Percentiles rank a stretch among this genome's conserved stretches.
Conservation (phyloP, 176 grass and related monocot species). For the Hsuehochloa calcarea region DNA sequence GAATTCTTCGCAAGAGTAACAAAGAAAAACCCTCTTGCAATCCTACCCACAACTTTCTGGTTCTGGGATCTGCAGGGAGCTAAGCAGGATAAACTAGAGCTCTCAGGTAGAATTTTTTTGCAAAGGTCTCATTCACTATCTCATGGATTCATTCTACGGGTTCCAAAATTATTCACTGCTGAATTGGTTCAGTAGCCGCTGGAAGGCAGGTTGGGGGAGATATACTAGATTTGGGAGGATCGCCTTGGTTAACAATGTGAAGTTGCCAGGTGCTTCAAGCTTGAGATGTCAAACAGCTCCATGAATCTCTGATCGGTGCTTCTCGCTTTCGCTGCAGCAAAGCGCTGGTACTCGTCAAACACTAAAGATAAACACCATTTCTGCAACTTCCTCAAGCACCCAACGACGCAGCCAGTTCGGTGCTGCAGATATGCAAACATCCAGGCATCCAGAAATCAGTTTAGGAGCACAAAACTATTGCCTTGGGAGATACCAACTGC, state of each 20-base stretch:
- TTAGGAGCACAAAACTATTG: not conserved
- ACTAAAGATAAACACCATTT: conserved; percentile 70
- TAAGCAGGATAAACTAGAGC: conserved; percentile 47
- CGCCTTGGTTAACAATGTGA: conserved; percentile 45
- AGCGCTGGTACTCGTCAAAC: conserved; percentile 73
- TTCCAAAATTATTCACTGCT: conserved; percentile 59
- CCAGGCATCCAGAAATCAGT: conserved; percentile 7
- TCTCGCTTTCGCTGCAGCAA: conserved; percentile 63
- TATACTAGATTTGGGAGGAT: not conserved
- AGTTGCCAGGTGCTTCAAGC: conserved; percentile 50
- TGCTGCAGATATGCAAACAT: conserved; percentile 49
- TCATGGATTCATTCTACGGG: conserved; percentile 38
- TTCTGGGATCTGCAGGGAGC: conserved; percentile 37
- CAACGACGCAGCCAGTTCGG: conserved; percentile 75
- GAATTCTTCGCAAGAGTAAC: conserved; percentile 43
- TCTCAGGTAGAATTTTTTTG: conserved; percentile 27
- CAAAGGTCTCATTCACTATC: conserved; percentile 33
- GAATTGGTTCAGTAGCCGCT: conserved; percentile 23
- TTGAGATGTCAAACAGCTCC: conserved; percentile 71
- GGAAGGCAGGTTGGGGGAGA: conserved; percentile 30
- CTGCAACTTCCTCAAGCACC: conserved; percentile 78
- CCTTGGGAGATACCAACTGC: not conserved
- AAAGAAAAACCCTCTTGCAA: conserved; percentile 46
- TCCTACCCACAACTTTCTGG: conserved; percentile 40
- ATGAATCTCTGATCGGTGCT: conserved; percentile 68